Percentiles rank a stretch among this genome's conserved stretches.
Evolutionary conservation across 2,329 filamentous ascomycete species (phyloP).

Genomic region (Emericellopsis cladophorae): DNA sequence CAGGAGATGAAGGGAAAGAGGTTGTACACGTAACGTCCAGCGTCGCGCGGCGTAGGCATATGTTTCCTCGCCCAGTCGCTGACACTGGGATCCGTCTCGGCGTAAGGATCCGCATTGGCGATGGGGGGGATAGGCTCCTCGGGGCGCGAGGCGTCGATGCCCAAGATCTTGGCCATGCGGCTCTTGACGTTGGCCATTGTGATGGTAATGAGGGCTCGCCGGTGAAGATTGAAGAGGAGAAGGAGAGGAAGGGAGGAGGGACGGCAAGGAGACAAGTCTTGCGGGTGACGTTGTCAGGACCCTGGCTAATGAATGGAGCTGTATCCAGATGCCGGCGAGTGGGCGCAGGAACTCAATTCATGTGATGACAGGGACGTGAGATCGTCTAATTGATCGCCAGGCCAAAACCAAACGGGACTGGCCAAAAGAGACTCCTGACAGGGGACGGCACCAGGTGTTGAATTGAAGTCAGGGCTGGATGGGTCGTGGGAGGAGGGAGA

Average conservation of each 20-base stretch:
- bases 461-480: too few species aligned
- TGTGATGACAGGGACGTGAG: too few species aligned
- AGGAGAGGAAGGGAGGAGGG: neutral
- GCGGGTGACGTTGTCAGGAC: neutral
- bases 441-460: too few species aligned
- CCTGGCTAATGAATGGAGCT: too few species aligned
- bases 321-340: too few species aligned
- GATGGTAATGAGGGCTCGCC: neutral
- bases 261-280: neutral
- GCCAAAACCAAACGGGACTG: too few species aligned
- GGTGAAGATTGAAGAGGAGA: neutral
- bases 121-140: constrained; percentile 21
- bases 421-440: too few species aligned
- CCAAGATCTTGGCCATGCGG: constrained; percentile 13
- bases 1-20: constrained; percentile 36
- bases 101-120: constrained; percentile 21
- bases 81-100: constrained; percentile 29
- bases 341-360: too few species aligned
- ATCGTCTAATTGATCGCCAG: too few species aligned
- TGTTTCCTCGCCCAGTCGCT: constrained; percentile 25
- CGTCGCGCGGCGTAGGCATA: constrained; percentile 15
- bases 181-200: constrained; percentile 1
- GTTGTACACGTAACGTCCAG: constrained; percentile 21
- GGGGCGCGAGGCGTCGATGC: constrained; percentile 16
- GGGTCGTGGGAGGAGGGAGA: too few species aligned